A percentile compares a stretch with the other conserved stretches of the same genome.
These are phyloP conservation scores for Colletotrichum gloeosporioides DNA, from an alignment of 2,329 filamentous ascomycete species.

Conservation along the genomic window DNA sequence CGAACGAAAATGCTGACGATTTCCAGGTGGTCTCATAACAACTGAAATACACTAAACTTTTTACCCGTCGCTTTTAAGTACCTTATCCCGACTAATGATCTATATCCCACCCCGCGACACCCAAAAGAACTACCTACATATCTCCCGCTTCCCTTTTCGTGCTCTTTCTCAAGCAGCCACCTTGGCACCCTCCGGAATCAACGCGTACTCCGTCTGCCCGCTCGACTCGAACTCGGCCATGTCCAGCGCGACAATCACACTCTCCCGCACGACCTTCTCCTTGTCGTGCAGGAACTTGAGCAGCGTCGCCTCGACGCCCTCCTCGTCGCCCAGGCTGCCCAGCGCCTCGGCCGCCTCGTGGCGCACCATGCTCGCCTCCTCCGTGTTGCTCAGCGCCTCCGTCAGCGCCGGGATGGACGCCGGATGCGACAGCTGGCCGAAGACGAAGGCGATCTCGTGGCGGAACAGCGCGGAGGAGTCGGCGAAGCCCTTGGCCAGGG, in stretches of 20 bases:
- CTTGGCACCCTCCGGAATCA: conserved; percentile 72
- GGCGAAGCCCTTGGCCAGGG: conserved; percentile 82
- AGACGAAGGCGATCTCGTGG: conserved; percentile 98
- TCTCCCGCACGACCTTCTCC: conserved; percentile 93
- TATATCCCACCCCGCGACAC: conserved; percentile 11
- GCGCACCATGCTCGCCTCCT: conserved; percentile 94
- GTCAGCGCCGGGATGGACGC: conserved; percentile 94
- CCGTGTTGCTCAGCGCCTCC: conserved; percentile 74
- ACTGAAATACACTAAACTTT: conserved; percentile 43
- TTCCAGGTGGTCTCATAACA: conserved; percentile 63
- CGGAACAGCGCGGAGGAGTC: conserved; percentile 93
- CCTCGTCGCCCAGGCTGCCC: conserved; percentile 90
- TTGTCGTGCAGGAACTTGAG: conserved; percentile 86
- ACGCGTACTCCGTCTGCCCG: conserved; percentile 87
- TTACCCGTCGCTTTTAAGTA: conserved; percentile 16
- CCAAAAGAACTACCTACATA: background rate
- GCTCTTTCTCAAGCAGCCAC: conserved; percentile 38
- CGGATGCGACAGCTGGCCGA: conserved; percentile 93
- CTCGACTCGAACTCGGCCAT: conserved; percentile 98
- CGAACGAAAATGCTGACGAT: conserved; percentile 27
- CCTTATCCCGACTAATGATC: conserved; percentile 20
- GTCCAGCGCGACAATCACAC: conserved; percentile 92
- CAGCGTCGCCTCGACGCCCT: conserved; percentile 87
- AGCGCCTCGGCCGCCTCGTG: conserved; percentile 97
- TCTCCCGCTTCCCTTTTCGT: conserved; percentile 16